Percentiles rank a stretch among this genome's conserved stretches.
Conservation (phyloP, 495 filamentous ascomycete genomes). For the Thermothielavioides terrestris region DNA sequence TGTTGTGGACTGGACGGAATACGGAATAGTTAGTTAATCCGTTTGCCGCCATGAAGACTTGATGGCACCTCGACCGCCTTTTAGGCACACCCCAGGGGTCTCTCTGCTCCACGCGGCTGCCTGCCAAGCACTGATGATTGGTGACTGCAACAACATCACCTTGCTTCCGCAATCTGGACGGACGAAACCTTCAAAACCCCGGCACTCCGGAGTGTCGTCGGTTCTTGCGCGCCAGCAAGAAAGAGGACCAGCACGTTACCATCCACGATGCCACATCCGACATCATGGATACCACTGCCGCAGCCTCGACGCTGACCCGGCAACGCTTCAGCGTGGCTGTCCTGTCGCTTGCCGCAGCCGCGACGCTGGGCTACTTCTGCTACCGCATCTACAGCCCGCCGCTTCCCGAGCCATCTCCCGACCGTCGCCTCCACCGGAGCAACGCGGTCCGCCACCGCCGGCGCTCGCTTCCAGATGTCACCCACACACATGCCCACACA, state of each 20-base stretch:
- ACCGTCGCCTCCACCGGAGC: slow-evolving; percentile 44
- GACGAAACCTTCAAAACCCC: no score
- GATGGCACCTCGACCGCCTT: no score
- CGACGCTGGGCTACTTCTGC: slow-evolving; percentile 32
- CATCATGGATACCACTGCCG: slow-evolving; percentile 28
- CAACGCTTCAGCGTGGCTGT: slow-evolving; percentile 33
- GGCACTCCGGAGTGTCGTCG: no score
- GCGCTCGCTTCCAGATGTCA: slow-evolving; percentile 20
- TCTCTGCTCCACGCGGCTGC: no score
- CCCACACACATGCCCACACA: slow-evolving; percentile 14
- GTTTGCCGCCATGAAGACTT: no score
- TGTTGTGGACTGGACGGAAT: no score
- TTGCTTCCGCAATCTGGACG: no score
- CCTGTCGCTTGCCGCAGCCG: slow-evolving; percentile 28
- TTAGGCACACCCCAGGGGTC: no score
- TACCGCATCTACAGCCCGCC: slow-evolving; percentile 27
- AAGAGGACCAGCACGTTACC: background rate
- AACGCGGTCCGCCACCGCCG: slow-evolving; percentile 49
- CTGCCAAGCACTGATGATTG: no score
- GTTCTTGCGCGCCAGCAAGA: background rate
- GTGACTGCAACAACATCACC: no score
- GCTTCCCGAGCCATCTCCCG: slow-evolving; percentile 15
- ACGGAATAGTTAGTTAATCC: no score
- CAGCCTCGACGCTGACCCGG: slow-evolving; percentile 38
- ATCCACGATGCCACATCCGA: slow-evolving; percentile 14